Evolutionary conservation across 1,284 basidiomycete genomes (phyloP), one percentile per base, ranked within the genome.

Genomic region (Ceratobasidium sp.): DNA sequence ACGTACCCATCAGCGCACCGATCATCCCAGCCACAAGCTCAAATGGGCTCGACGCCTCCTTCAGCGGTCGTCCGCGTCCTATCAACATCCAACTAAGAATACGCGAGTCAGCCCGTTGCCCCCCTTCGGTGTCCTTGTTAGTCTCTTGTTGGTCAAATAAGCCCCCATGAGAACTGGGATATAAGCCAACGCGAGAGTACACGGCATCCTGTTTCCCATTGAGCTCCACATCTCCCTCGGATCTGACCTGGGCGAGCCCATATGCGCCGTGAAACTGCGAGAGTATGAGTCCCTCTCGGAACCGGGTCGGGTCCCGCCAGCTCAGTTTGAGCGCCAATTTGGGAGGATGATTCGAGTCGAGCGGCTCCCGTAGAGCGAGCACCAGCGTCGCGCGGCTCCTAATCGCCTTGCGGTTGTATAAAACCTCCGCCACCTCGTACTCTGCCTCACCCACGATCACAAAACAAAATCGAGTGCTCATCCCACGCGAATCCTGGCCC

Each of bases 1-100:
- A n/a, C n/a, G n/a, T n/a, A 60, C 57, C 36, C 57, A 60, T 60
- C 19, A 60, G n/a, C 41, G 57, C 57, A 5, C 36, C 57, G 7
- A 60, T n/a, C 2, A 60, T n/a, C 15, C 19, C 57, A 1, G 31
- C 57, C 36, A n/a, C 41, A 41, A 60, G 57, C 57, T 60, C 57
- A 2, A 9, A 44, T 17, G 36, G 5, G 57, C 22, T n/a, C n/a
- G 19, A 41, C 0, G 57, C 57, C 14, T 41, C 5, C 19, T 11
- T 41, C 14, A 60, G 57, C n/a, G 57, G 57, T 15, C 57, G 33
- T 5, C 57, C 57, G 4, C 14, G 33, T 24, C 41, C 33, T 36
- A 60, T 60, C 54, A 57, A 9, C 29, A 36, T 7, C 5, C 11
- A 4, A 29, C 27, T 57, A 11, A 31, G 31, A 4, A 29, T 15